phyloP scores from a whole-genome alignment of 2,329 filamentous ascomycete genomes.

The Ascochyta viciae-villosae region DNA sequence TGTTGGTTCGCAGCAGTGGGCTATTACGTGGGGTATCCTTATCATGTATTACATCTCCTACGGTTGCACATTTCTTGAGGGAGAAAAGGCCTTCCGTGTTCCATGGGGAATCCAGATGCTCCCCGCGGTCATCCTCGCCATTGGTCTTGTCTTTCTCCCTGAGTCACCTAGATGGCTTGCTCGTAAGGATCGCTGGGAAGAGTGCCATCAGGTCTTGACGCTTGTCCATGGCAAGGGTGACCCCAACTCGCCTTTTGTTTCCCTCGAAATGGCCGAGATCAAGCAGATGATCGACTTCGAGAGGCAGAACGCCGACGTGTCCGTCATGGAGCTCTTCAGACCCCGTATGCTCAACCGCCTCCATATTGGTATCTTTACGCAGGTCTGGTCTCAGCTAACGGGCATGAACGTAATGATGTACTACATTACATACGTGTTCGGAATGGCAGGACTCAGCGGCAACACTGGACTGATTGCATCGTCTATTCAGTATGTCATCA shows the following conservation, averaged over 20 bases:
- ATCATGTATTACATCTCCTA: slow-evolving; percentile 49
- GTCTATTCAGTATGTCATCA: slow-evolving; percentile 78
- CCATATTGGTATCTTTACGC: slow-evolving; percentile 73
- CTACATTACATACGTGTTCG: slow-evolving; percentile 66
- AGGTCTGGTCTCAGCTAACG: slow-evolving; percentile 78
- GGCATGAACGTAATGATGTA: slow-evolving; percentile 78
- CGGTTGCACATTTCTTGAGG: slow-evolving; percentile 45
- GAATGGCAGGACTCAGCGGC: slow-evolving; percentile 71
- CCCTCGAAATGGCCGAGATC: slow-evolving; percentile 74
- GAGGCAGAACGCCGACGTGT: slow-evolving; percentile 70
- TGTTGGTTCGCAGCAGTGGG: slow-evolving; percentile 76
- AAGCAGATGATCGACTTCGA: slow-evolving; percentile 77
- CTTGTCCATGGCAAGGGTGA: slow-evolving; percentile 64
- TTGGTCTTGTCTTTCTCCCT: slow-evolving; percentile 60
- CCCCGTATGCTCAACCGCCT: slow-evolving; percentile 78
- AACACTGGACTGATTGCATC: slow-evolving; percentile 69
- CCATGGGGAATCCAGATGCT: slow-evolving; percentile 50
- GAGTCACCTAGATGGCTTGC: slow-evolving; percentile 57
- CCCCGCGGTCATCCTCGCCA: slow-evolving; percentile 45
- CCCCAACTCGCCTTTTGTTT: slow-evolving; percentile 68
- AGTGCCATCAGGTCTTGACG: slow-evolving; percentile 51
- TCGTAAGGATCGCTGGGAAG: slow-evolving; percentile 55
- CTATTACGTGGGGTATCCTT: slow-evolving; percentile 69
- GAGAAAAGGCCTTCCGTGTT: slow-evolving; percentile 45
- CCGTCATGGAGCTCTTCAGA: slow-evolving; percentile 74